Percentiles rank a stretch among this genome's conserved stretches.
phyloP scores from a whole-genome alignment of 2,329 filamentous ascomycete genomes.

The Neonectria neomacrospora region DNA sequence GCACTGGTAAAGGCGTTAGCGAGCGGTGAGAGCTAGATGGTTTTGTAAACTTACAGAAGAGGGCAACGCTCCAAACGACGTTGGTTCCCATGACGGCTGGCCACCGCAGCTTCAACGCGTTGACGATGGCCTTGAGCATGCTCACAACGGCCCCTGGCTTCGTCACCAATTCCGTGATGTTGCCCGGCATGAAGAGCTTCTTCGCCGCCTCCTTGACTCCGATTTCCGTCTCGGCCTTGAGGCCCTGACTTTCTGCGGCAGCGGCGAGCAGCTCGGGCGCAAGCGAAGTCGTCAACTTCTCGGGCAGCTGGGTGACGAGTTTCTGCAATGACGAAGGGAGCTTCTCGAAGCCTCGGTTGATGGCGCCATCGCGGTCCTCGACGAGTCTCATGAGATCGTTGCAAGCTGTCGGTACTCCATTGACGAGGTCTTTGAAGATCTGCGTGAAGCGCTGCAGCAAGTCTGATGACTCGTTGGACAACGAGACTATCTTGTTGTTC shows the following conservation, averaged over 20 bases:
- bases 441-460: slow-evolving; percentile 86
- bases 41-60: slow-evolving; percentile 75
- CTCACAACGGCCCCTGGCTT: slow-evolving; percentile 88
- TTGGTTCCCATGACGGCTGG: slow-evolving; percentile 93
- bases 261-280: slow-evolving; percentile 86
- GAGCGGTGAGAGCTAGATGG: not conserved
- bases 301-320: slow-evolving; percentile 84
- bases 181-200: slow-evolving; percentile 76
- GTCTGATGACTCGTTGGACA: slow-evolving; percentile 85
- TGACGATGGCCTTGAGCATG: slow-evolving; percentile 90
- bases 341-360: slow-evolving; percentile 70
- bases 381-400: slow-evolving; percentile 78
- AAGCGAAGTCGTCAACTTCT: slow-evolving; percentile 79
- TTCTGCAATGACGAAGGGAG: slow-evolving; percentile 86
- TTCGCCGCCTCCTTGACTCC: slow-evolving; percentile 72
- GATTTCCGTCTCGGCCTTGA: slow-evolving; percentile 65
- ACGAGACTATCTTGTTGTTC: slow-evolving; percentile 86
- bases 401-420: slow-evolving; percentile 93
- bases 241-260: slow-evolving; percentile 77
- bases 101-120: slow-evolving; percentile 86
- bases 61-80: slow-evolving; percentile 86
- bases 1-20: slow-evolving; percentile 61
- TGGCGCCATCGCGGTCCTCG: slow-evolving; percentile 69
- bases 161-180: slow-evolving; percentile 80
- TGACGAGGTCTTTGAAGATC: slow-evolving; percentile 90